Conservation (phyloP, 495 filamentous ascomycete species). For the Astrocystis sublimbata region DNA sequence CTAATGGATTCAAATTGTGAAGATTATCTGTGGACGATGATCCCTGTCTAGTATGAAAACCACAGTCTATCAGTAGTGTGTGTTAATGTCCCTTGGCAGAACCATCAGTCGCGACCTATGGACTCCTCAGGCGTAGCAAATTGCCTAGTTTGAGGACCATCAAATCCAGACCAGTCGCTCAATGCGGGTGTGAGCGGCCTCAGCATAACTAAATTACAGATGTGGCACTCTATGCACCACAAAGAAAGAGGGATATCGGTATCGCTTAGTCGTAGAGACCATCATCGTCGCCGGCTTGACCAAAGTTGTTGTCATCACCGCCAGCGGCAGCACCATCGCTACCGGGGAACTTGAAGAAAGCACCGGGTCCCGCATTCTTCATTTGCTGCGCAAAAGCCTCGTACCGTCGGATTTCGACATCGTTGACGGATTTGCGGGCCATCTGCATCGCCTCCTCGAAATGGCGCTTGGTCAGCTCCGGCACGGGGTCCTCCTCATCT, state of each 20-base stretch:
- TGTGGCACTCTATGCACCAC: constrained; percentile 5
- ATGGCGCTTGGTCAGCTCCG: constrained; percentile 90
- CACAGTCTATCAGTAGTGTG: constrained; percentile 12
- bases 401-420: constrained; percentile 96
- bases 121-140: not conserved
- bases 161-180: constrained; percentile 10
- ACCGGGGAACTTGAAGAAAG: constrained; percentile 94
- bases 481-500: constrained; percentile 92
- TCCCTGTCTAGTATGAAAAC: constrained; percentile 14
- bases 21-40: not conserved
- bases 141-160: not conserved
- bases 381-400: constrained; percentile 98
- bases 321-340: constrained; percentile 56
- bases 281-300: constrained; percentile 83
- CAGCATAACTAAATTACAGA: constrained; percentile 29
- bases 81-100: not conserved
- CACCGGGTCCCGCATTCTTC: constrained; percentile 94
- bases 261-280: constrained; percentile 69
- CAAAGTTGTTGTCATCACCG: constrained; percentile 52
- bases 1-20: not conserved
- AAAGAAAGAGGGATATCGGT: not conserved
- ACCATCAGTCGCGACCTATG: not conserved
- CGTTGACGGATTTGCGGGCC: constrained; percentile 88
- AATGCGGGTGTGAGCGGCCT: constrained; percentile 20
- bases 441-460: constrained; percentile 98